Base-by-base conservation (phyloP, 768 basidiomycete species). In the Trametes cubensis region DNA sequence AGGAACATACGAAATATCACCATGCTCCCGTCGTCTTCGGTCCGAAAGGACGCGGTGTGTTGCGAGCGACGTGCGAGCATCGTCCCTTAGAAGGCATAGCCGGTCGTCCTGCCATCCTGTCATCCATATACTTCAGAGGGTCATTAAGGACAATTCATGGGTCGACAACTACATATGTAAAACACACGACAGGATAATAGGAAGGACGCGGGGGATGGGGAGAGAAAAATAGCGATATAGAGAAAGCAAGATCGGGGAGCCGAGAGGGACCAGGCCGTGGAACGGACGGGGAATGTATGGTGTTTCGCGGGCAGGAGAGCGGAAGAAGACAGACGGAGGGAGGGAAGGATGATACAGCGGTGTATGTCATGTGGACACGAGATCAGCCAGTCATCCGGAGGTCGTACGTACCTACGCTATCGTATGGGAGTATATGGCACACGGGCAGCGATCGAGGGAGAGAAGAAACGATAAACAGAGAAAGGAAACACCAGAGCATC, bases 81-180 rank as follows among this genome's bases (percentile, higher is more conserved):
- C 34, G 34, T 34, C 34, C 34, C 34, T 34, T 34, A 34, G 34
- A 34, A 23, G 23, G 21, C 21, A 15, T 41, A 41, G 40, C 21
- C 39, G 20, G 52, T 21, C 26, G 40, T 54, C 40, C 52, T 41
- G 40, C 40, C 14, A 55, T 55, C 54, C 42, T n/a, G 42, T 28
- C 42, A 45, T 55, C 42, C 54, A 55, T 55, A 34, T 58, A 56
- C 28, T 42, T n/a, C 30, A 45, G 21, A 46, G 54, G 49, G 41
- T 45, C 55, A 62, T 57, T 56, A 62, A 49, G 41, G 44, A 46
- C 58, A 55, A 17, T 63, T 64, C 58, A 42, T 64, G 63, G 23
- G 39, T 38, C 58, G 26, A 55, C 49, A 56, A 64, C 57, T 64
- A 64, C 63, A 64, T 60, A 64, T 34, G 55, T 64, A 64, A 64